phyloP scores from a whole-genome alignment of 2,329 filamentous ascomycete species.

The Coniochaeta sp. region DNA sequence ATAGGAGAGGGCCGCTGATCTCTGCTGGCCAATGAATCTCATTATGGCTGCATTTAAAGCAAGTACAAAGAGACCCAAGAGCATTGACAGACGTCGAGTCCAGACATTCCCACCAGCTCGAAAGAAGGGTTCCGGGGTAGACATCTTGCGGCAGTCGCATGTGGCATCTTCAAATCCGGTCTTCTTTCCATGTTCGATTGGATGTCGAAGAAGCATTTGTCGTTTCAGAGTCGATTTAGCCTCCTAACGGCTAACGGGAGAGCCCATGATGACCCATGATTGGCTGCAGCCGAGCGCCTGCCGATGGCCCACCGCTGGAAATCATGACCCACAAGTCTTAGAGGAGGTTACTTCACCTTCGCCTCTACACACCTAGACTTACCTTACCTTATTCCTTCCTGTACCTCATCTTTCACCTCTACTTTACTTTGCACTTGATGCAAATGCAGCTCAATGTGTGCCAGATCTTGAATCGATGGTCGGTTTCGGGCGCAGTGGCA shows the following conservation, averaged over 20 bases:
- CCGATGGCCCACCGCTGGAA: not conserved
- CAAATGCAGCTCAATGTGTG: too few relatives aligned
- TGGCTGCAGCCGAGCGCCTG: not conserved
- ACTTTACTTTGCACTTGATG: too few relatives aligned
- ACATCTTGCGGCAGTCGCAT: slow-evolving; percentile 4
- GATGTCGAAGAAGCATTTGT: not conserved
- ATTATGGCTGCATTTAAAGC: not conserved
- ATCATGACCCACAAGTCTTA: too few relatives aligned
- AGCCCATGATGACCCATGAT: not conserved
- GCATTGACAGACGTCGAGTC: slow-evolving; percentile 1
- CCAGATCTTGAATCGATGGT: too few relatives aligned
- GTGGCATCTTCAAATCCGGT: slow-evolving; percentile 12
- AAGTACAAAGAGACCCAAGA: not conserved
- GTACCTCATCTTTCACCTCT: too few relatives aligned
- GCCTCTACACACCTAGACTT: too few relatives aligned
- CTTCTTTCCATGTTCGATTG: slow-evolving; percentile 1
- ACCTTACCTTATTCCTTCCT: too few relatives aligned
- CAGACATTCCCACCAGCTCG: slow-evolving; percentile 4
- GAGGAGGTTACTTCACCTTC: not conserved
- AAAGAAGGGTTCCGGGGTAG: slow-evolving; percentile 6
- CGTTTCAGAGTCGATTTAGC: slow-evolving; percentile 3
- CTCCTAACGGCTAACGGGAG: not conserved
- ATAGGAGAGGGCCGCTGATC: not conserved
- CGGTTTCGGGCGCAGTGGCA: too few relatives aligned
- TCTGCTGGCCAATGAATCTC: not conserved